These are phyloP conservation scores for Sporodiniella umbellata DNA, from an alignment of 371 early-diverging fungal species.

Conservation along the genomic window DNA sequence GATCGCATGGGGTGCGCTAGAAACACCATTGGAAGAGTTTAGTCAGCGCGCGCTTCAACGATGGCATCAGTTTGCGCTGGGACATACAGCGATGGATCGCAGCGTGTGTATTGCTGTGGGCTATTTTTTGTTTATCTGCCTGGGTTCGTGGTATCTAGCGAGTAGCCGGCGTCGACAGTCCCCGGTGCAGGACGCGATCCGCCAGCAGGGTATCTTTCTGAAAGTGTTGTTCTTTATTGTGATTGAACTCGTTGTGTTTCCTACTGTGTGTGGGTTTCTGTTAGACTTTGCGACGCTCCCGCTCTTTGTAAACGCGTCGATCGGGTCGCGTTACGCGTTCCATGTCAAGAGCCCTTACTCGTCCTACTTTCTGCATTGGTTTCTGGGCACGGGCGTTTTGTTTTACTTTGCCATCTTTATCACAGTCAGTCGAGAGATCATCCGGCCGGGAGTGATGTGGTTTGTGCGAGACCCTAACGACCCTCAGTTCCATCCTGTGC, in stretches of 20 bases:
- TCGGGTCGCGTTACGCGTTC: constrained; percentile 58
- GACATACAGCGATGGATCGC: constrained; percentile 41
- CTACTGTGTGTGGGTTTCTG: constrained; percentile 81
- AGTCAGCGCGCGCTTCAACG: constrained; percentile 18
- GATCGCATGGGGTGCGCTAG: constrained; percentile 14
- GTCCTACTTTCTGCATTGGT: constrained; percentile 83
- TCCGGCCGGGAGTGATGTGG: constrained; percentile 94
- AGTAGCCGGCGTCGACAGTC: constrained; percentile 18
- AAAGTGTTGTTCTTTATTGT: constrained; percentile 78
- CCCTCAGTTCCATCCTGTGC: constrained; percentile 88
- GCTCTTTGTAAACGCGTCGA: constrained; percentile 63
- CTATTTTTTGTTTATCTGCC: constrained; percentile 39
- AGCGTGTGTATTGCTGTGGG: constrained; percentile 47
- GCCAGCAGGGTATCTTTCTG: constrained; percentile 59
- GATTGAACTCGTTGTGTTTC: constrained; percentile 85
- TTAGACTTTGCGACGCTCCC: constrained; percentile 84
- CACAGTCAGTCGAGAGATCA: constrained; percentile 70
- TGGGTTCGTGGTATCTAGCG: constrained; percentile 52
- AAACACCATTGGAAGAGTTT: constrained; percentile 20
- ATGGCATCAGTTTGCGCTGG: constrained; percentile 51
- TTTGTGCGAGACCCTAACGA: constrained; percentile 96
- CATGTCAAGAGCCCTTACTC: constrained; percentile 64
- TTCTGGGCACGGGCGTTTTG: constrained; percentile 90
- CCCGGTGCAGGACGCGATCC: constrained; percentile 46
- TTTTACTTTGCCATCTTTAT: constrained; percentile 89